A percentile compares a stretch with the other conserved stretches of the same genome.
phyloP scores from a whole-genome alignment of 441 rosid species.

The Flueggea neowawraea region DNA sequence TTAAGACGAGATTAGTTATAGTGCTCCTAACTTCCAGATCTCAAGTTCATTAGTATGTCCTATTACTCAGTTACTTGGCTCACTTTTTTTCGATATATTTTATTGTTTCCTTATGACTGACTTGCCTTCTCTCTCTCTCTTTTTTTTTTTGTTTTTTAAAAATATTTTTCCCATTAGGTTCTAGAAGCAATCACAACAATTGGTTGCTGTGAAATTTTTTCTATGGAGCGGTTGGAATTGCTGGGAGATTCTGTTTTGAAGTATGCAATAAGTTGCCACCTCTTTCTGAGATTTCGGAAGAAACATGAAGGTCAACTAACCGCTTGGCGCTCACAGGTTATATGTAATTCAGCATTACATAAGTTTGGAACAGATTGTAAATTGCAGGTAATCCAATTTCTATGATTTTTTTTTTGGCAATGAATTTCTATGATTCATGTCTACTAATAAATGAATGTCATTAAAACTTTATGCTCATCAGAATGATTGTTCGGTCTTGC shows the following conservation, averaged over 20 bases:
- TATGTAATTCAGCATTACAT: conserved; percentile 75
- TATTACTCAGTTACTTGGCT: conserved; percentile 2
- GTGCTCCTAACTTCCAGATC: conserved; percentile 40
- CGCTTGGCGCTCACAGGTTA: conserved; percentile 32
- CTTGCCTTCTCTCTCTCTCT: not conserved
- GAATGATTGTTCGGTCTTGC: not conserved
- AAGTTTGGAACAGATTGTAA: conserved; percentile 54
- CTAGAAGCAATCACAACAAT: conserved; percentile 84
- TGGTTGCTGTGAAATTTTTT: conserved; percentile 71
- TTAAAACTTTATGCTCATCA: not conserved
- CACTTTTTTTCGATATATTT: conserved; percentile 5
- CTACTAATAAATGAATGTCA: conserved; percentile 1
- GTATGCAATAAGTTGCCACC: conserved; percentile 73
- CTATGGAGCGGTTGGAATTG: conserved; percentile 97
- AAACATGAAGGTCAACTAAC: conserved; percentile 80
- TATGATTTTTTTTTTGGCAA: no score
- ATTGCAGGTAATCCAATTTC: conserved; percentile 58
- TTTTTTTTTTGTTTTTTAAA: not conserved
- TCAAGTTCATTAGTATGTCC: conserved; percentile 64
- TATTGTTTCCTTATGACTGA: no score
- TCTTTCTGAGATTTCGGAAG: conserved; percentile 64
- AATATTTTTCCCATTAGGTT: conserved; percentile 37
- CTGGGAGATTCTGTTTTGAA: conserved; percentile 96
- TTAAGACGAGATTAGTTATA: conserved; percentile 73
- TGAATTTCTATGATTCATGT: conserved; percentile 1